Evolutionary conservation across 2,329 filamentous ascomycete species (phyloP), one percentile per base, ranked within the genome.

Genomic region (Ceratocystis diversiconidia): DNA sequence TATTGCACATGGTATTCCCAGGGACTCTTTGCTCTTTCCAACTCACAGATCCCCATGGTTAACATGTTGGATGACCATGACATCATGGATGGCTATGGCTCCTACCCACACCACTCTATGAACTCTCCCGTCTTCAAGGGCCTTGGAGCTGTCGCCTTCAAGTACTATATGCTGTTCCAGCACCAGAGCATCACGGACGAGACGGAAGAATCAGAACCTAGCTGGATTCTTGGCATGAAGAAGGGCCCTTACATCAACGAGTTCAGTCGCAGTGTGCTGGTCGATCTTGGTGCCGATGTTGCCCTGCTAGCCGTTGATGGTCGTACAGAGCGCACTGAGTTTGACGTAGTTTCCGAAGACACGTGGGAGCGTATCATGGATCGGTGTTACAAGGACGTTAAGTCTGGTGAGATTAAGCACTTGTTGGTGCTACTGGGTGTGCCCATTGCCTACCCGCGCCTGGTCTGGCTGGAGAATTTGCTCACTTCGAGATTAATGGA

Each of bases 91-190:
- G 94, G 95, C 0, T 99, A 87, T 73, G 94, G 94, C 5, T 96
- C 91, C 0, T 99, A 97, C 73, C 86, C 92, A 3, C 84, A 96
- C 70, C 85, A 89, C 70, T 94, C 96, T 72, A 97, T 96, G 90
- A 84, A 83, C 69, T 90, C 89, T 2, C 88, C 90, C 0, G 89
- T 97, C 0, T 95, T 99, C 73, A 87, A 86, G 1, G 94, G 95
- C 0, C 76, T 99, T 7, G 95, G 94, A 1, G 88, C 88, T 46
- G 85, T 97, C 62, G 92, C 92, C 0, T 97, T 94, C 82, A 99
- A 99, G 74, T 99, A 97, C 76, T 99, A 99, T 72, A 87, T 99
- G 85, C 82, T 99, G 7, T 99, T 99, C 77, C 94, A 99, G 74
- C 94, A 99, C 71, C 95, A 99, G 74, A 95, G 88, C 70, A 79